phyloP scores from a whole-genome alignment of 495 filamentous ascomycete species.

The Apiosordaria backusii region DNA sequence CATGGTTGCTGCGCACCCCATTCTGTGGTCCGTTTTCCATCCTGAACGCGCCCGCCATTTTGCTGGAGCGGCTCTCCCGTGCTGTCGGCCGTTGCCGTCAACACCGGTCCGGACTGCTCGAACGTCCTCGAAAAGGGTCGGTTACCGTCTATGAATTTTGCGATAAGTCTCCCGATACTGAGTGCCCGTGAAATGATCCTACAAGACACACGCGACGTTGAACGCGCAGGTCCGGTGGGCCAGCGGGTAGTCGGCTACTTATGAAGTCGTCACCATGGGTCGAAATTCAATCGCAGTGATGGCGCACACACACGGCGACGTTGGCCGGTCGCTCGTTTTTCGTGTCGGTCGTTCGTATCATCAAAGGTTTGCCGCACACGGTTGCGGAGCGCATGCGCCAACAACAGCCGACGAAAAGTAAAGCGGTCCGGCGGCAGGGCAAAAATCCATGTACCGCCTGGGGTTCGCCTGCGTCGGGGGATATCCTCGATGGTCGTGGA shows the following conservation, averaged over 20 bases:
- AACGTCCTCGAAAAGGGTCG: neutral
- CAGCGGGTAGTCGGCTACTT: neutral
- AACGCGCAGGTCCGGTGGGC: neutral
- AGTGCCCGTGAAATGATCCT: neutral
- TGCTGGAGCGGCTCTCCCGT: constrained; percentile 20
- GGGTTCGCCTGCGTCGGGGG: neutral
- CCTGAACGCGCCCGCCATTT: constrained; percentile 44
- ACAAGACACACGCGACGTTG: neutral
- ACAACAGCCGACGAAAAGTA: neutral
- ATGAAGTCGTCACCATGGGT: neutral
- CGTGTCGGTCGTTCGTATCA: neutral
- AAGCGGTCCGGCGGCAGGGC: neutral
- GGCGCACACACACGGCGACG: neutral
- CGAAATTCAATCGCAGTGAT: neutral
- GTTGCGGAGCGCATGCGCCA: neutral
- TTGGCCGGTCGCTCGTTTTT: neutral
- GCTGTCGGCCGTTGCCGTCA: constrained; percentile 8
- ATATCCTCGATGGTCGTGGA: neutral
- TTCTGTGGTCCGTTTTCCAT: constrained; percentile 52
- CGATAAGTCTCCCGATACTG: neutral
- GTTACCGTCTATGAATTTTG: neutral
- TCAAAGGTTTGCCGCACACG: neutral
- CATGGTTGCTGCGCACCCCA: constrained; percentile 48
- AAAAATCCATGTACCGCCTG: neutral
- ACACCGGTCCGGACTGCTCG: neutral